Base-by-base conservation (phyloP, 352 stramenopile genomes). In the Phytophthora citricola region DNA sequence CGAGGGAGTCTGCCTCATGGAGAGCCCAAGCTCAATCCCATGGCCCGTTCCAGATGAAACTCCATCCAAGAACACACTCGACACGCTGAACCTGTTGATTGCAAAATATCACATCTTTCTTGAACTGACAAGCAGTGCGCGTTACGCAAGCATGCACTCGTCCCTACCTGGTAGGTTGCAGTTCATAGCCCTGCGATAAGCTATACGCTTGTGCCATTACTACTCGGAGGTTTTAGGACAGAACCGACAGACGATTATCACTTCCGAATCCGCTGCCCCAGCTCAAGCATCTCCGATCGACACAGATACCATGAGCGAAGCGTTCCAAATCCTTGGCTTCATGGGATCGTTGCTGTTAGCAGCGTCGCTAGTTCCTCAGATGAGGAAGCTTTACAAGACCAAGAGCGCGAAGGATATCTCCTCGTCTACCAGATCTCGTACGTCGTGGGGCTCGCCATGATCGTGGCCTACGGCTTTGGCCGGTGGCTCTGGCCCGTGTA, bases 391-490 rank as follows among this genome's bases (percentile, higher is more conserved):
- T 31, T 84, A 81, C 57, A 64, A 66, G 52, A 83, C 73, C 63
- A 87, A 87, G 63, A 85, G 74, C 63, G 79, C 79, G 31, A 75
- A 71, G 40, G 74, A 87, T 58, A 77, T 83, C 48, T 84, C 74
- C 64, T 78, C 31, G 64, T 63, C 38, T 84, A 84, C 63, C 69
- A 82, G 46, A 52, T 71, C 43, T 52, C 78, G 57, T 87, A 82
- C 57, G 57, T 79, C 39, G 27, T 69, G n/a, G 80, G 80, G 1
- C 62, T 81, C 24, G 41, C 55, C 36, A 63, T 85, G 48, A 73
- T 83, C 32, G 51, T 81, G 14, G 63, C 65, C 41, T 86, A 89
- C 63, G 78, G 75, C 26, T 69, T 85, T 49, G 78, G 80, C 12
- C 62, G 79, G 24, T 61, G 46, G 39, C 69, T 87, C 20, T 87